A percentile compares a stretch with the other conserved stretches of the same genome.
Evolutionary conservation across 169 alveolate genomes (phyloP).

Genomic region (Cryptosporidium canis): DNA sequence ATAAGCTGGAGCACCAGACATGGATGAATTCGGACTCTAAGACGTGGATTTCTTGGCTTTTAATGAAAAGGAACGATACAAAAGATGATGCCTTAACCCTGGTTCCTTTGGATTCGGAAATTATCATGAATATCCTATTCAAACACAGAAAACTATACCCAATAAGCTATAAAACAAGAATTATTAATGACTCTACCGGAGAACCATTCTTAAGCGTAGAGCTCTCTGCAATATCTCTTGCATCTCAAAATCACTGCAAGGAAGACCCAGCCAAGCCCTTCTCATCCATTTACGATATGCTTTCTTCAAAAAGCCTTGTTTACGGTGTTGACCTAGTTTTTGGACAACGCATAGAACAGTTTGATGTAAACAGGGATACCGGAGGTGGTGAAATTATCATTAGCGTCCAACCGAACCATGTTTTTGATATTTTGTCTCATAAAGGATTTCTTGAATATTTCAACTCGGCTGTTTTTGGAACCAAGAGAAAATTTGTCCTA

Average conservation of each 20-base stretch:
- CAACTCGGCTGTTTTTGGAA: neutral
- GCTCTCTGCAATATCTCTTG: conserved; percentile 50
- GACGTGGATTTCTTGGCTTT: conserved; percentile 41
- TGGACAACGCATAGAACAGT: neutral
- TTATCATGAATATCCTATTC: conserved; percentile 22
- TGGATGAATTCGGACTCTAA: conserved; percentile 55
- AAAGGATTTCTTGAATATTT: neutral
- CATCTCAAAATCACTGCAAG: neutral
- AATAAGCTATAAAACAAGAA: conserved; percentile 14
- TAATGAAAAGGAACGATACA: neutral
- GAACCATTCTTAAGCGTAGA: conserved; percentile 15
- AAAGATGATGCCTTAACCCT: neutral
- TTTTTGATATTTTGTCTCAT: conserved; percentile 23
- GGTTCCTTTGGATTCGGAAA: conserved; percentile 49
- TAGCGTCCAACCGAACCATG: conserved; percentile 20
- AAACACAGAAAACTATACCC: conserved; percentile 20
- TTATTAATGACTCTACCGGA: neutral
- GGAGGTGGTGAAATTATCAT: conserved; percentile 59
- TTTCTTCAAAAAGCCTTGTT: neutral
- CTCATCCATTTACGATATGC: conserved; percentile 45
- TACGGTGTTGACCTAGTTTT: conserved; percentile 36
- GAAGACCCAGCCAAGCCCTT: neutral
- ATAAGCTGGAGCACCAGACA: conserved; percentile 10
- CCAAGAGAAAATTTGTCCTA: neutral
- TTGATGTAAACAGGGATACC: neutral